Base-by-base conservation (phyloP, 345 rosid species). In the Stellera chamaejasme region DNA sequence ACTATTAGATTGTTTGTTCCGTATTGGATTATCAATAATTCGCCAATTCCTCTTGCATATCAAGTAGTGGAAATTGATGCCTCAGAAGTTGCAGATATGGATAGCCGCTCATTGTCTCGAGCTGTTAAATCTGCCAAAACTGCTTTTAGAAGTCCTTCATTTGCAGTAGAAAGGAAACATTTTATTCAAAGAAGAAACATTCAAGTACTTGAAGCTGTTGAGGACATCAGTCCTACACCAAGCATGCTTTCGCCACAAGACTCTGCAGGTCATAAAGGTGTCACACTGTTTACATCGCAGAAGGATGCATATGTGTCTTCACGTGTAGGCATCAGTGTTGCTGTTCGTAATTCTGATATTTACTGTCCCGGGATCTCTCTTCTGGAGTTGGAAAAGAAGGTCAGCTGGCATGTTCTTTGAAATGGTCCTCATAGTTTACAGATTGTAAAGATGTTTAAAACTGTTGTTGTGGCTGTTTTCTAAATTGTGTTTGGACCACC, bases 171-270 rank as follows among this genome's bases (percentile, higher is more conserved):
- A 45, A 74, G 86, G 72, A 89, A 67, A 65, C 68, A 63, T 54
- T 62, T 67, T 57, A 57, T 64, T 39, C 53, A 71, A 49, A 89
- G 66, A 75, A 78, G 90, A 70, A 89, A 77, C 64, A 41, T 81
- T 62, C 81, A 84, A 68, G 88, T 83, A 57, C 76, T 93, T 42
- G 99, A 93, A 79, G 72, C 71, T 39, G 77, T 93, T 54, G 97
- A 84, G 73, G 99, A 93, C 68, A 87, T 83, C 52, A 85, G 85
- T 73, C 91, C 94, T 13, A 64, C 74, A 55, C 94, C 99, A 64
- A 84, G 91, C 74, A 93, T 93, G 99, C 81, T 93, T 77, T 93
- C 99, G 65, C 97, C 90, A 42, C 96, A 87, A 65, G 99, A 93
- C 48, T 77, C 82, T 71, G 85, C 87, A 26, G 78, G 88, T 60